Evolutionary conservation across 768 basidiomycete genomes (phyloP).

Genomic region (Mycena metata): DNA sequence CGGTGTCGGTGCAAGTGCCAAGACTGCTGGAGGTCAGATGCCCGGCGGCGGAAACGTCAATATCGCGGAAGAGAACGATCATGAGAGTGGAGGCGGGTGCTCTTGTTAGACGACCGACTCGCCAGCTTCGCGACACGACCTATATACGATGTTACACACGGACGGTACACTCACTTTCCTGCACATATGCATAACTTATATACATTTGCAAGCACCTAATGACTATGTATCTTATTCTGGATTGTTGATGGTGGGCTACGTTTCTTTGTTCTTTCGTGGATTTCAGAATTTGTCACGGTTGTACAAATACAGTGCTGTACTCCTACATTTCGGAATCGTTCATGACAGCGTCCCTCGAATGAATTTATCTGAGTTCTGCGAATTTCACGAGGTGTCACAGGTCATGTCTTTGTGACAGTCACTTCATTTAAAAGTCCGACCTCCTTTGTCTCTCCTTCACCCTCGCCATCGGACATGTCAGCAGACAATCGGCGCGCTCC

Average conservation of each 20-base stretch:
- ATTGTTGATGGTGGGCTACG: neutral
- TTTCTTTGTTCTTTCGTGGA: too few relatives aligned
- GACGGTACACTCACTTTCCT: conserved; percentile 31
- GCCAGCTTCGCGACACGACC: conserved; percentile 23
- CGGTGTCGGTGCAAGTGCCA: conserved; percentile 22
- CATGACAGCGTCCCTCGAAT: too few relatives aligned
- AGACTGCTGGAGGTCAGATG: conserved; percentile 30
- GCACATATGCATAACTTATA: conserved; percentile 35
- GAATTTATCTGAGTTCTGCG: too few relatives aligned
- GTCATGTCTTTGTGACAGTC: conserved; percentile 14
- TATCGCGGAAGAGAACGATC: conserved; percentile 21
- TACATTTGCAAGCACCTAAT: conserved; percentile 37
- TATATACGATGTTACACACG: conserved; percentile 34
- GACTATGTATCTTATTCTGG: conserved; percentile 12
- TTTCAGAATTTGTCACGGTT: too few relatives aligned
- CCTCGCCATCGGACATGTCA: neutral
- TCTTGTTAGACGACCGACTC: conserved; percentile 28
- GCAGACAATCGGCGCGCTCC: conserved; percentile 31
- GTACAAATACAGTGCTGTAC: too few relatives aligned
- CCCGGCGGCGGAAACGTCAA: conserved; percentile 36
- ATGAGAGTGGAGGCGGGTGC: conserved; percentile 30
- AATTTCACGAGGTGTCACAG: conserved; percentile 12
- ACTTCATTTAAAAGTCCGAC: neutral
- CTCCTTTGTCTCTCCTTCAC: neutral
- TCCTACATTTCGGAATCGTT: too few relatives aligned